Base-by-base conservation (phyloP, 192 early-diverging fungal species). In the Linnemannia hyalina region DNA sequence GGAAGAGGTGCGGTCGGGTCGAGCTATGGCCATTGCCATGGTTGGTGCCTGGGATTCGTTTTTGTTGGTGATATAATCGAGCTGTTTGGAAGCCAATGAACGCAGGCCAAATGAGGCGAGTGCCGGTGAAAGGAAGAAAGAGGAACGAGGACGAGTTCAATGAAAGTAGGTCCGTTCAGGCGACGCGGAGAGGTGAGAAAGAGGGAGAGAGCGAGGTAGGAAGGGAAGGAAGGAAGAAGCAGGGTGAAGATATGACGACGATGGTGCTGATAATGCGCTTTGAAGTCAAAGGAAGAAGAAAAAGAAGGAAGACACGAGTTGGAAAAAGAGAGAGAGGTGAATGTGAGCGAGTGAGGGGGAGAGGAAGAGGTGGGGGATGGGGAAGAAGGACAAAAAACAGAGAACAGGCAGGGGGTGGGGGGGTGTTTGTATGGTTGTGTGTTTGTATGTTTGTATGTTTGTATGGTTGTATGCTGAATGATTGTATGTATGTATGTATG, bases 21-120 rank as follows among this genome's bases (percentile, higher is more conserved):
- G 77, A 10, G 52, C 77, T 36, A 85, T 80, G 46, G 77, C 82
- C 77, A 85, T 85, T 36, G 82, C 76, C 82, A 78, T 83, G n/a
- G 65, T 83, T 40, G 29, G 71, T 46, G 46, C 49, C 16, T 40
- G 68, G 52, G 29, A 47, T 54, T 35, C 70, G 54, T 38, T 47
- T 74, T 29, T 2, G 73, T n/a, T 47, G 15, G 32, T 54, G 55
- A 65, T 65, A 65, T 65, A 32, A 29, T 65, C 10, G 60, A 32
- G 29, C 26, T 65, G 60, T 29, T 15, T 15, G 60, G 1, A 8
- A 65, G 60, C 3, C 60, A 32, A 65, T 65, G 60, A 32, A 8
- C 13, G 11, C 60, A 32, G 29, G 29, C 13, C 13, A 65, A 65
- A 32, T 65, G 29, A 75, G 35, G 18, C 20, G 49, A 2, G 29